A percentile compares a stretch with the other conserved stretches of the same genome.
Evolutionary conservation across 345 rosid genomes (phyloP).

Genomic region (Schrenkiella parvula): DNA sequence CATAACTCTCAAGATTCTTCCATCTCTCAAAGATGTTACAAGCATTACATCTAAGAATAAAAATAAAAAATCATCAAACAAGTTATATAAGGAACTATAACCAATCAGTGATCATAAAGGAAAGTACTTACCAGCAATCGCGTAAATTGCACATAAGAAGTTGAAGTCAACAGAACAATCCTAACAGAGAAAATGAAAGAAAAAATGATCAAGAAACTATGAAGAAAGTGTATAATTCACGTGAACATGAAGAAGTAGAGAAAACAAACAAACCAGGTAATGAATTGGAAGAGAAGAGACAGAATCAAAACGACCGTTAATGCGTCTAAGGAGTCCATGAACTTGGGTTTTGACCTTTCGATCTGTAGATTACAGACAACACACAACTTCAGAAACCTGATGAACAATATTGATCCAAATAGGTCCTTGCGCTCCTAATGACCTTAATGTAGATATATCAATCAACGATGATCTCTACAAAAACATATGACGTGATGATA

Average conservation of each 20-base stretch:
- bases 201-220: not conserved
- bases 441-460: too few species aligned
- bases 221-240: not conserved
- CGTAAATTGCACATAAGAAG: constrained; percentile 75
- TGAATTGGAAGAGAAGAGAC: constrained; percentile 82
- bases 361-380: constrained; percentile 28
- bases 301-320: constrained; percentile 91
- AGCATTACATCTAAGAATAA: constrained; percentile 72
- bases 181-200: constrained; percentile 32
- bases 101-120: not conserved
- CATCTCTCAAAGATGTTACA: constrained; percentile 94
- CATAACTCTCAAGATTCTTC: constrained; percentile 98
- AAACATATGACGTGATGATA: too few species aligned
- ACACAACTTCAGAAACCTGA: not conserved
- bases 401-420: too few species aligned
- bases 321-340: constrained; percentile 93
- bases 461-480: too few species aligned
- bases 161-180: constrained; percentile 84
- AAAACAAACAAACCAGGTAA: constrained; percentile 65
- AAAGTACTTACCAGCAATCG: constrained; percentile 69
- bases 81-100: not conserved
- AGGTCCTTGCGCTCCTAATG: too few species aligned
- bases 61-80: not conserved
- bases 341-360: constrained; percentile 86
- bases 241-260: not conserved